These are phyloP conservation scores for Penicillium samsonianum DNA, from an alignment of 495 filamentous ascomycete genomes.

Conservation along the genomic window DNA sequence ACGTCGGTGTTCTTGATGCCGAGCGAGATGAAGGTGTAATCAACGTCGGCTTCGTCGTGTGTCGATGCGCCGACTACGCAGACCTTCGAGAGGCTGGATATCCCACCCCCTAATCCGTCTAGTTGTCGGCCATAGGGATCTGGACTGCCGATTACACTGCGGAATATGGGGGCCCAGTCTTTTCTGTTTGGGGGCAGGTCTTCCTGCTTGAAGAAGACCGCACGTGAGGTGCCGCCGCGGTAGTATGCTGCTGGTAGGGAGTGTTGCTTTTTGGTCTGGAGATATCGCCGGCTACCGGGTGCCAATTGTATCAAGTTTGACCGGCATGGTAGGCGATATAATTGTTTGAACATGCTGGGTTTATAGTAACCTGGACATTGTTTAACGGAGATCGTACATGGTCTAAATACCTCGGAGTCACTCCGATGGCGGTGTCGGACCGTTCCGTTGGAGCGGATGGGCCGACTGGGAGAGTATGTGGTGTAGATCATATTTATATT, in stretches of 20 bases:
- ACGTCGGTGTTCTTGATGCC: slow-evolving; percentile 59
- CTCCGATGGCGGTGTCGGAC: slow-evolving; percentile 10
- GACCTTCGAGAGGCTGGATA: slow-evolving; percentile 69
- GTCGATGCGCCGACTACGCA: slow-evolving; percentile 58
- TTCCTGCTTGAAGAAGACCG: slow-evolving; percentile 58
- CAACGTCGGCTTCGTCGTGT: slow-evolving; percentile 59
- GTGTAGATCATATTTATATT: neutral
- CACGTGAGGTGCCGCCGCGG: slow-evolving; percentile 72
- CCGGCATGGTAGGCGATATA: neutral
- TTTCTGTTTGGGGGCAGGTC: slow-evolving; percentile 50
- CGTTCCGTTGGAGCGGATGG: slow-evolving; percentile 4
- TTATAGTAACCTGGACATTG: neutral
- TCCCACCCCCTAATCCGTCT: slow-evolving; percentile 70
- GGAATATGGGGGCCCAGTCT: slow-evolving; percentile 61
- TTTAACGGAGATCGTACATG: neutral
- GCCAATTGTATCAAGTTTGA: neutral
- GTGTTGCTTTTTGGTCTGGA: slow-evolving; percentile 28
- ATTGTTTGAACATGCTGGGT: slow-evolving; percentile 6
- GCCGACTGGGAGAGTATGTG: neutral
- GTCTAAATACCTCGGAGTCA: slow-evolving; percentile 5
- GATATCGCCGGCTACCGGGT: neutral
- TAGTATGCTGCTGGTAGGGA: slow-evolving; percentile 66
- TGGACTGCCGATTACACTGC: slow-evolving; percentile 63
- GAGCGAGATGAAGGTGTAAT: slow-evolving; percentile 72
- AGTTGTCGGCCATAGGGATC: slow-evolving; percentile 71